A percentile compares a stretch with the other conserved stretches of the same genome.
These are phyloP conservation scores for Wickerhamiella bombiphila DNA, from an alignment of 805 yeast genomes.

Conservation along the genomic window DNA sequence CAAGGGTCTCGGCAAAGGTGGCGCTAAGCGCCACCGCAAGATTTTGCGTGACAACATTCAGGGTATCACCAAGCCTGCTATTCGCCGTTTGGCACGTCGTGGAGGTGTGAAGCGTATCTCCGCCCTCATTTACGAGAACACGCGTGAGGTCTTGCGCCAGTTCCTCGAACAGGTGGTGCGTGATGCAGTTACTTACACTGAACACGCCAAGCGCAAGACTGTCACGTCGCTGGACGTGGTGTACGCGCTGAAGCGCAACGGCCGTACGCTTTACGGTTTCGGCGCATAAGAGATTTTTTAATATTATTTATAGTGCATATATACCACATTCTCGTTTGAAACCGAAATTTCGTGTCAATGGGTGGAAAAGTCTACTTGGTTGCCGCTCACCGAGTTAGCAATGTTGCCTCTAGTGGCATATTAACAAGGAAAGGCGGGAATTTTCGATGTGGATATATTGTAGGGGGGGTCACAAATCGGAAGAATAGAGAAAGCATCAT, in stretches of 20 bases:
- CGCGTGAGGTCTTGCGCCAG: constrained; percentile 89
- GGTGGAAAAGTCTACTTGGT: too few species aligned
- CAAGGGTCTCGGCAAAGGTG: constrained; percentile 99
- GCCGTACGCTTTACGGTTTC: constrained; percentile 99
- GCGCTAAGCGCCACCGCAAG: constrained; percentile 99
- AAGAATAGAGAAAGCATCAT: too few species aligned
- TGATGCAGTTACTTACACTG: constrained; percentile 98
- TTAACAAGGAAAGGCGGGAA: too few species aligned
- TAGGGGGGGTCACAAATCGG: too few species aligned
- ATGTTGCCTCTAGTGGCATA: too few species aligned
- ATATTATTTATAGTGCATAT: constrained; percentile 1
- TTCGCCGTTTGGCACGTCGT: constrained; percentile 99
- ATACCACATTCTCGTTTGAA: constrained; percentile 16
- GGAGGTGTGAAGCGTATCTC: constrained; percentile 99
- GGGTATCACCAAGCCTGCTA: constrained; percentile 99
- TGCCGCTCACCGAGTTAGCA: too few species aligned
- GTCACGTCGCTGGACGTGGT: constrained; percentile 98
- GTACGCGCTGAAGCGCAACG: constrained; percentile 99
- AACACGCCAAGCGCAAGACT: constrained; percentile 99
- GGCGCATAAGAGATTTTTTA: constrained; percentile 70
- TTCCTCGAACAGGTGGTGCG: constrained; percentile 95
- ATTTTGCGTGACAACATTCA: constrained; percentile 98
- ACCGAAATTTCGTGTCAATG: constrained; percentile 64
- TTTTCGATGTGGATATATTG: too few species aligned
- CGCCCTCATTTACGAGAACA: constrained; percentile 97